Base-by-base conservation (phyloP, 1,139 yeast genomes). In the Candida smagusa region DNA sequence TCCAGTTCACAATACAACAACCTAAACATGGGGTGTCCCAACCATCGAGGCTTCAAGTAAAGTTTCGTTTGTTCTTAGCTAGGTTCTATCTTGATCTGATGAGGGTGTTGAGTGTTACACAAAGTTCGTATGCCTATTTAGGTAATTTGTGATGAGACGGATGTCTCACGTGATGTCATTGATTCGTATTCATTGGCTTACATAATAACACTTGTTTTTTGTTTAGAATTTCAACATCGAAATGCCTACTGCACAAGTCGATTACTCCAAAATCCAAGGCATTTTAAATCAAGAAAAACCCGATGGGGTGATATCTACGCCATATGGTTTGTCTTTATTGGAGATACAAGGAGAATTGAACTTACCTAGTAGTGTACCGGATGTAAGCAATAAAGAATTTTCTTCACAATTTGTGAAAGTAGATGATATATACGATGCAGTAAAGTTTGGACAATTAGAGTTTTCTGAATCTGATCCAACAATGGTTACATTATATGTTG, bases 341-440 rank as follows among this genome's bases (percentile, higher is more conserved):
- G 92, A 84, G 54, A 82, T 84, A 12, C 92, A 84, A 54, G 92
- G 92, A 3, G 85, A 79, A 27, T 55, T 84, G 31, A 75, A 78
- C 39, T 52, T 79, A 1, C 89, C 89, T 1, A 43, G 50, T 1
- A 53, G 52, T 21, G 62, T 61, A 28, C 75, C 76, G 48, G 24
- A 28, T 34, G 30, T 35, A 7, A n/a, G 39, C 39, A 54, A 53
- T n/a, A 39, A 54, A 22, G 62, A 61, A 41, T 56, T 53, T 37
- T 44, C 49, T 21, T 46, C 44, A 21, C 59, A 54, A 40, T 66
- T 59, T 39, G 57, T 65, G 4, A 62, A 59, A 9, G 60, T 68
- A 1, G 65, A 69, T 28, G 63, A 61, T 0, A 49, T 69, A 1
- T 54, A 64, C 33, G 67, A 75, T 36, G 81, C 81, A 0, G 77